phyloP scores from a whole-genome alignment of 164 flowering plant species.

The Liquidambar formosana region DNA sequence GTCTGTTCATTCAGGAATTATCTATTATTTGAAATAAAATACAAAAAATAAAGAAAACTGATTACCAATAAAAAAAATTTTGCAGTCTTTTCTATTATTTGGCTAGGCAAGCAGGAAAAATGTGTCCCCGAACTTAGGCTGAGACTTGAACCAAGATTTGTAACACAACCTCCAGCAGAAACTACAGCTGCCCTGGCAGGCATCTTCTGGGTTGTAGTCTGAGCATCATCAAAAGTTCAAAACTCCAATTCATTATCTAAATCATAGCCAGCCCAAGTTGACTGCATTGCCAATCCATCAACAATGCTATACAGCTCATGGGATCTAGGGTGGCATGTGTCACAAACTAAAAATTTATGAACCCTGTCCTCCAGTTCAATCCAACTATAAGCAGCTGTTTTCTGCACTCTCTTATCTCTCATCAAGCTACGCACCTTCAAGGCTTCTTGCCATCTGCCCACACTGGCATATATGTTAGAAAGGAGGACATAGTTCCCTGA shows the following conservation, averaged over 20 bases:
- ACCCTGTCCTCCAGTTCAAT: constrained; percentile 31
- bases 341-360: constrained; percentile 42
- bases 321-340: constrained; percentile 31
- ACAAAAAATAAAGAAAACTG: neutral
- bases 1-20: neutral
- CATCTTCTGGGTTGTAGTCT: too few species aligned
- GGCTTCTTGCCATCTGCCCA: constrained; percentile 43
- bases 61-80: too few species aligned
- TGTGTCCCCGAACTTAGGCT: too few species aligned
- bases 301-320: constrained; percentile 27
- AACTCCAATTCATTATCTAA: too few species aligned
- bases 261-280: too few species aligned
- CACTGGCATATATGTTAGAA: constrained; percentile 35
- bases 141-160: too few species aligned
- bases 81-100: neutral
- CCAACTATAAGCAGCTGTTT: constrained; percentile 46
- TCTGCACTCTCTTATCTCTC: constrained; percentile 33
- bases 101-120: too few species aligned
- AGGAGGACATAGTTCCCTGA: constrained; percentile 46
- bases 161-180: too few species aligned
- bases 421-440: constrained; percentile 28
- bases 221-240: too few species aligned
- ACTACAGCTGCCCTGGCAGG: too few species aligned
- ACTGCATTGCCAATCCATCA: constrained; percentile 31
- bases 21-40: neutral